Evolutionary conservation across 257 asterid species (phyloP).

Genomic region (Buddleja alternifolia): DNA sequence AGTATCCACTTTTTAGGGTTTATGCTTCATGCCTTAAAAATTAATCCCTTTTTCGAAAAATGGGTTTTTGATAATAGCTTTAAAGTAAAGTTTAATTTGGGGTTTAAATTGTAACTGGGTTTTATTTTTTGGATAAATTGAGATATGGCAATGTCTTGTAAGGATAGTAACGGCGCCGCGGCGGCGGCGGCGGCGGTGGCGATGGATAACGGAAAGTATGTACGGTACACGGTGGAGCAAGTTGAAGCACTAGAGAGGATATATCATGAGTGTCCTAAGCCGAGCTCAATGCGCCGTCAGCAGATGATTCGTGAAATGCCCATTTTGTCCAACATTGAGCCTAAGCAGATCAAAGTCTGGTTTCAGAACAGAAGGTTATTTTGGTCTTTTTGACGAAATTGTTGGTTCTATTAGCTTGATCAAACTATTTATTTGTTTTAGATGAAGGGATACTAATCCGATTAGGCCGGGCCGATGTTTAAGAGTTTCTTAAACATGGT

Average conservation of each 20-base stretch:
- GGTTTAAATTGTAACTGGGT: neutral
- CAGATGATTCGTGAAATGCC: slow-evolving; percentile 89
- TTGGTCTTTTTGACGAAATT: neutral
- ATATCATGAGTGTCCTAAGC: slow-evolving; percentile 89
- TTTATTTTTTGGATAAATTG: slow-evolving; percentile 15
- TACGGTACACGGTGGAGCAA: slow-evolving; percentile 87
- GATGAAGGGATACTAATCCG: no score
- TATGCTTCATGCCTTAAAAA: neutral
- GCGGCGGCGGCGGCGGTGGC: slow-evolving; percentile 22
- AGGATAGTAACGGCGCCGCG: slow-evolving; percentile 57
- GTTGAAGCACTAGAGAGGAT: slow-evolving; percentile 95
- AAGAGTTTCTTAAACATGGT: no score
- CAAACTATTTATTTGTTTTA: no score
- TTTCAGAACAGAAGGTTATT: slow-evolving; percentile 86
- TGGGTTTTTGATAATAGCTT: slow-evolving; percentile 16
- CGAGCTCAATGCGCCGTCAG: slow-evolving; percentile 86
- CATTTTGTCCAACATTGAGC: slow-evolving; percentile 77
- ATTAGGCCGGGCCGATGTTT: no score
- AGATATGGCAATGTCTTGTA: slow-evolving; percentile 66
- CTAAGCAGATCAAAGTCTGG: slow-evolving; percentile 95
- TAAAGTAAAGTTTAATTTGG: slow-evolving; percentile 19
- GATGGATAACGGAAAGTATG: slow-evolving; percentile 81
- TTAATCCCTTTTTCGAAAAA: neutral
- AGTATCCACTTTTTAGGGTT: slow-evolving; percentile 1
- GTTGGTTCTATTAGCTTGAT: neutral